Percentiles rank a stretch among this genome's conserved stretches.
These are phyloP conservation scores for Plasmodium malariae DNA, from an alignment of 169 alveolate species.

Conservation along the genomic window DNA sequence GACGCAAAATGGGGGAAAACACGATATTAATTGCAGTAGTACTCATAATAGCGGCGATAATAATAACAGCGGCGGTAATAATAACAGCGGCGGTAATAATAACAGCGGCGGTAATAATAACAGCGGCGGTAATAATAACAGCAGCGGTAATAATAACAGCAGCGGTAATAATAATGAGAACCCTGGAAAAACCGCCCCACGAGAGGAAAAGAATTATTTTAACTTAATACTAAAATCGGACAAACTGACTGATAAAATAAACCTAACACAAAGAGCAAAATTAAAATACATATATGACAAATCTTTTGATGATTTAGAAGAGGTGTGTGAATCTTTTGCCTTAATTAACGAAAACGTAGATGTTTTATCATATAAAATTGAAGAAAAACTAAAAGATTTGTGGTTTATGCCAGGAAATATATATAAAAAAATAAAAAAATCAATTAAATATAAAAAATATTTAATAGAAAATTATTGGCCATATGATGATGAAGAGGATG, in stretches of 20 bases:
- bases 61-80: conserved; percentile 61
- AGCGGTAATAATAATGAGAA: conserved; percentile 73
- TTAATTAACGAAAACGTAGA: conserved; percentile 68
- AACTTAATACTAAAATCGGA: conserved; percentile 36
- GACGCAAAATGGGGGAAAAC: too few species aligned
- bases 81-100: too few species aligned
- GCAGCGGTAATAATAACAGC: too few species aligned
- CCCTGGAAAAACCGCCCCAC: conserved; percentile 16
- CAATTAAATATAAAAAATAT: conserved; percentile 80
- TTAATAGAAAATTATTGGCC: conserved; percentile 79
- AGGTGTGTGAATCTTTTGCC: conserved; percentile 58
- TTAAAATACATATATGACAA: conserved; percentile 63
- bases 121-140: conserved; percentile 45
- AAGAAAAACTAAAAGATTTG: conserved; percentile 77
- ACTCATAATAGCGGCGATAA: not conserved
- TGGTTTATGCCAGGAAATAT: conserved; percentile 86
- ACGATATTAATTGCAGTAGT: too few species aligned
- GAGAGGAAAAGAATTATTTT: conserved; percentile 25
- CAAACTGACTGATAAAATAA: conserved; percentile 67
- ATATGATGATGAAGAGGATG: conserved; percentile 69
- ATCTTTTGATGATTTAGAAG: conserved; percentile 69
- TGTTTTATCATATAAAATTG: conserved; percentile 70
- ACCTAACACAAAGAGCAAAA: conserved; percentile 62
- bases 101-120: not conserved
- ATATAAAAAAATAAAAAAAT: conserved; percentile 75